Base-by-base conservation (phyloP, 192 early-diverging fungal genomes). In the Rhizoclosmatium sp. region DNA sequence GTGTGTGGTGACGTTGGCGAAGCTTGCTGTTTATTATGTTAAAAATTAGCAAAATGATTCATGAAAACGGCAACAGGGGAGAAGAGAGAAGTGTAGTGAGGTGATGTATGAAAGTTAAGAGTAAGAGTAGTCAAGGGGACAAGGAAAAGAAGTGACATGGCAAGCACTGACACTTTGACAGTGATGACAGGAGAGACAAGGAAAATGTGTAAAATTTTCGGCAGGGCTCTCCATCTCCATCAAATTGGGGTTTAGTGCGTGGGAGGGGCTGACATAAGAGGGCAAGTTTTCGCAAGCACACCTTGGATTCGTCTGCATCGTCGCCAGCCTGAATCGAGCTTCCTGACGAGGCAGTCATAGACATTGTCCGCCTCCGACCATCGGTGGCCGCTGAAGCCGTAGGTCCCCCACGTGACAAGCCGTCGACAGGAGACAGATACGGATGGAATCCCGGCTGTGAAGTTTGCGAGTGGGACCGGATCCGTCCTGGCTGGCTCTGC, bases 361-460 rank as follows among this genome's bases (percentile, higher is more conserved):
- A 54, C 9, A 12, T 7, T 16, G 51, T 54, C 16, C 51, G 51
- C 5, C 51, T 7, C 9, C 51, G 51, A 7, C 51, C 51, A 54
- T 7, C 51, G 5, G 1, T 0, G 16, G 5, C 51, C 9, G 16
- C 5, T 12, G 51, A 12, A 54, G 51, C 5, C 5, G 51, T 16
- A 7, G 16, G 9, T 16, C 9, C 51, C 16, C 51, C 51, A 54
- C 51, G 51, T 54, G 51, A 54, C 51, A 54, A 54, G 51, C 51
- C 51, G 9, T 54, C 51, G 51, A 7, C 51, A 54, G 51, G 9
- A 54, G 16, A 7, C 5, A 12, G 51, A 54, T 54, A 54, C 51
- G 51, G 60, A 62, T 62, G 60, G 60, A 62, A 62, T 23, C 7
- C 21, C 10, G 60, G 60, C 7, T 62, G 60, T 47, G 66, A 42